Evolutionary conservation across 169 alveolate genomes (phyloP), one percentile per base, ranked within the genome.

Genomic region (Plasmodium knowlesi): DNA sequence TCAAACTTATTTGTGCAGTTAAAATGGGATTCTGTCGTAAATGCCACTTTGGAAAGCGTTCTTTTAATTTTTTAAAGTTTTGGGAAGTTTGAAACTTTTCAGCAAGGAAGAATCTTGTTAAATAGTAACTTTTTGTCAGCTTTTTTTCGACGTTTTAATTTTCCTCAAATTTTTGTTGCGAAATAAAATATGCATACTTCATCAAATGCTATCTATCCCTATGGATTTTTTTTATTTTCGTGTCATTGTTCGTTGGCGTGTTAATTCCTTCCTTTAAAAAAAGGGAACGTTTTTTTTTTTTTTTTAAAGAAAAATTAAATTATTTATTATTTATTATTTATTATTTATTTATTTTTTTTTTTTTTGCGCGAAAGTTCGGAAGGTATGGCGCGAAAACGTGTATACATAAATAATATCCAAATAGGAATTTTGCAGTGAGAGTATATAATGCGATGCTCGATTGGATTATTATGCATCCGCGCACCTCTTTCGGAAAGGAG

Each of bases 181-280:
- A 50, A 46, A 9, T 50, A 50, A n/a, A n/a, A n/a, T n/a, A 14
- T 50, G 61, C 61, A 50, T 50, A 50, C 12, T 22, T 14, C 61
- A 16, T 3, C 46, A 39, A 1, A 50, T 50, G 54, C 34, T 76
- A 76, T 76, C n/a, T n/a, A n/a, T n/a, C n/a, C 46, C 28, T 78
- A 5, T 16, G 37, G 41, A 0, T 41, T 41, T 76, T 76, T 76
- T 9, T 37, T 78, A 78, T 78, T 25, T 78, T 30, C 32, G 71
- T 78, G 30, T 39, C 84, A 37, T 25, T 78, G 54, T 78, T 78
- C 54, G 54, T 78, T 78, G n/a, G 43, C 30, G 30, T 78, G 54
- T 34, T 30, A n/a, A n/a, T 76, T 76, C 37, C 54, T 39, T 39
- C 9, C 84, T 8, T 76, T 12, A 2, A 8, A 28, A 76, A 28